Evolutionary conservation across 2,329 filamentous ascomycete genomes (phyloP).

Genomic region (Elsinoe perseae): DNA sequence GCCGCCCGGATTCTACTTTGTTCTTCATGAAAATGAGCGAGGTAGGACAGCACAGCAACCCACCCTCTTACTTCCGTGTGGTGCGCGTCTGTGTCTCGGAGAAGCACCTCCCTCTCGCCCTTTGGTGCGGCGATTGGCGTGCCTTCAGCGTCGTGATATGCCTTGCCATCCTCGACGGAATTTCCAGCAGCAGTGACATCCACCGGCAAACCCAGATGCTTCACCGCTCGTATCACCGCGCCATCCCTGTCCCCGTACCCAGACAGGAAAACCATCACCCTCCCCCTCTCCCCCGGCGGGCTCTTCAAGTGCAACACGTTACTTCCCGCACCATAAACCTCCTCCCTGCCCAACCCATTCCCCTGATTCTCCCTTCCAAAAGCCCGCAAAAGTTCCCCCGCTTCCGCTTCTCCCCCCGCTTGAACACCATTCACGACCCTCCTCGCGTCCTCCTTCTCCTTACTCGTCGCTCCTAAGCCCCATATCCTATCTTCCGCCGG

Average conservation of each 20-base stretch:
- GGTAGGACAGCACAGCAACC: slow-evolving; percentile 28
- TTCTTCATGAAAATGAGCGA: slow-evolving; percentile 27
- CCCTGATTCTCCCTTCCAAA: slow-evolving; percentile 79
- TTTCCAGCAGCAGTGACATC: no score
- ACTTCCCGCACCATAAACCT: slow-evolving; percentile 69
- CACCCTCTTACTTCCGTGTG: slow-evolving; percentile 29
- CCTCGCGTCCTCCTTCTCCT: slow-evolving; percentile 53
- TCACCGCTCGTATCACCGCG: slow-evolving; percentile 29
- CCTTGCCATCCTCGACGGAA: slow-evolving; percentile 21
- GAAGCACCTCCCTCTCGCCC: slow-evolving; percentile 18
- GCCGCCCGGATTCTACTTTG: neutral
- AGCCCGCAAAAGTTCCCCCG: slow-evolving; percentile 61
- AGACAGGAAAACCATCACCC: slow-evolving; percentile 32
- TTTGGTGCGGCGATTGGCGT: slow-evolving; percentile 8
- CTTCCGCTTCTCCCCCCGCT: slow-evolving; percentile 38
- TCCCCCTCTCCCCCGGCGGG: slow-evolving; percentile 24
- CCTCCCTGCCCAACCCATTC: slow-evolving; percentile 64
- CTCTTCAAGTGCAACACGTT: slow-evolving; percentile 62
- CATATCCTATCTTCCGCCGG: slow-evolving; percentile 62
- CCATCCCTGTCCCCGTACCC: slow-evolving; percentile 27
- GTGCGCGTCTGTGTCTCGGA: slow-evolving; percentile 30
- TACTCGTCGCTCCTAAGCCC: slow-evolving; percentile 79
- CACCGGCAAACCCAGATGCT: slow-evolving; percentile 24
- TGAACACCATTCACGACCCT: slow-evolving; percentile 62
- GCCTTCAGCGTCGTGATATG: neutral